These are phyloP conservation scores for Pseudogymnoascus sp. DNA, from an alignment of 2,329 filamentous ascomycete species.

Conservation along the genomic window DNA sequence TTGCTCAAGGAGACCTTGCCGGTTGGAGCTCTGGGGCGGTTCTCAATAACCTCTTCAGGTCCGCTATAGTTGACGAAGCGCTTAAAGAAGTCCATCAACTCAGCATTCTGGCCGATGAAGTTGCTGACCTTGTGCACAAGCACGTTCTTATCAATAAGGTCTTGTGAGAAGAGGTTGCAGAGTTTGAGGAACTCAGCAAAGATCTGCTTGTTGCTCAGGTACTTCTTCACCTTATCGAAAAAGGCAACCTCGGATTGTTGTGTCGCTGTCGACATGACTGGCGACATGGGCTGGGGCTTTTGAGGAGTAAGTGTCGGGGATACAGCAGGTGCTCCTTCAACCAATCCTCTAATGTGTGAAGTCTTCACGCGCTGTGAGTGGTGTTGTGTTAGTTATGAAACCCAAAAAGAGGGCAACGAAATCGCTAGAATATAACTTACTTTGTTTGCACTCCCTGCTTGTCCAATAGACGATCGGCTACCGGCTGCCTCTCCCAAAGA, in stretches of 20 bases:
- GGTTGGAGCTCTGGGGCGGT: slow-evolving; percentile 64
- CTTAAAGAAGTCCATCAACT: slow-evolving; percentile 86
- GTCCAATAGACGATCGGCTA: slow-evolving; percentile 23
- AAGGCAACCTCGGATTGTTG: slow-evolving; percentile 82
- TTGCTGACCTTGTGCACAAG: slow-evolving; percentile 73
- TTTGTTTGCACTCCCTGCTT: slow-evolving; percentile 41
- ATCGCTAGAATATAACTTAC: slow-evolving; percentile 30
- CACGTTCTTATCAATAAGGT: slow-evolving; percentile 78
- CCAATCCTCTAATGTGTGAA: slow-evolving; percentile 53
- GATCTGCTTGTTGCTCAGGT: slow-evolving; percentile 80
- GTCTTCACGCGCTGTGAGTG: slow-evolving; percentile 62
- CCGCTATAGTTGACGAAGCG: slow-evolving; percentile 72
- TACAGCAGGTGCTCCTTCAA: slow-evolving; percentile 33
- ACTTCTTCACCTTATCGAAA: slow-evolving; percentile 96
- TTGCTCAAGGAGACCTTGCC: slow-evolving; percentile 90
- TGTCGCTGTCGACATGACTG: slow-evolving; percentile 64
- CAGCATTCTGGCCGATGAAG: slow-evolving; percentile 82
- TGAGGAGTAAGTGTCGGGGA: slow-evolving; percentile 79
- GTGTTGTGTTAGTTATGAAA: neutral
- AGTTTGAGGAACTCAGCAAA: slow-evolving; percentile 97
- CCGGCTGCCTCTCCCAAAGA: slow-evolving; percentile 20
- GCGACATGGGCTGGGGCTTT: slow-evolving; percentile 71
- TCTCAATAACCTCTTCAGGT: slow-evolving; percentile 70
- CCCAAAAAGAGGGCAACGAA: neutral
- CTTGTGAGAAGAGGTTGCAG: slow-evolving; percentile 89